Percentiles rank a stretch among this genome's conserved stretches.
Conservation (phyloP, 495 filamentous ascomycete genomes). For the Neurospora cerealis region DNA sequence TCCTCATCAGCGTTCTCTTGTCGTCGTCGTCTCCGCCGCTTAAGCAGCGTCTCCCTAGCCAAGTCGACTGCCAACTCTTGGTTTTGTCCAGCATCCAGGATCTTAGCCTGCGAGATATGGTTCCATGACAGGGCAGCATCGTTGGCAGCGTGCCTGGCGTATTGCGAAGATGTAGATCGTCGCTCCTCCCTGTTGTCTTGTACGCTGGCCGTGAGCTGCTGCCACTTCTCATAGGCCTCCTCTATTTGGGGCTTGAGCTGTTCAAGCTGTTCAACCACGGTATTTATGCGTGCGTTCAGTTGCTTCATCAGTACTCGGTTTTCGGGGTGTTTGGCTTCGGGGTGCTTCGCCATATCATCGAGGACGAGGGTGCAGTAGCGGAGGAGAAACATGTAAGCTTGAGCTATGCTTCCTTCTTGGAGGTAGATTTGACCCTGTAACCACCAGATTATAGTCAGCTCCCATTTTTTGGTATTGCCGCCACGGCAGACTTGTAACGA, state of each 20-base stretch:
- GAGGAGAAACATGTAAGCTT: conserved; percentile 78
- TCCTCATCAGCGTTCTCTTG: conserved; percentile 37
- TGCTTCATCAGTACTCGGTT: conserved; percentile 12
- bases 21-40: conserved; percentile 43
- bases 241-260: conserved; percentile 37
- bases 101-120: conserved; percentile 22
- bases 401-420: conserved; percentile 72
- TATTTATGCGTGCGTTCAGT: conserved; percentile 16
- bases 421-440: conserved; percentile 55
- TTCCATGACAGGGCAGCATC: conserved; percentile 39
- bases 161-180: conserved; percentile 7
- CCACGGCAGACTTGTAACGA: conserved; percentile 1
- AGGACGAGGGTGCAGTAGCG: conserved; percentile 67
- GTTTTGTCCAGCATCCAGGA: conserved; percentile 60
- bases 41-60: conserved; percentile 61
- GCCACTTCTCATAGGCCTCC: conserved; percentile 25
- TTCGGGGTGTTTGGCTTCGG: conserved; percentile 50
- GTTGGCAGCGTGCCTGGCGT: conserved; percentile 29
- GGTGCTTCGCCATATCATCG: conserved; percentile 50
- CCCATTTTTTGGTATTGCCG: not conserved
- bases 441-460: not conserved
- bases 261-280: conserved; percentile 44
- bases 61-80: conserved; percentile 69
- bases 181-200: conserved; percentile 3
- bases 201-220: conserved; percentile 11